phyloP scores from a whole-genome alignment of 1,284 basidiomycete species.

The Wallemia mellicola region DNA sequence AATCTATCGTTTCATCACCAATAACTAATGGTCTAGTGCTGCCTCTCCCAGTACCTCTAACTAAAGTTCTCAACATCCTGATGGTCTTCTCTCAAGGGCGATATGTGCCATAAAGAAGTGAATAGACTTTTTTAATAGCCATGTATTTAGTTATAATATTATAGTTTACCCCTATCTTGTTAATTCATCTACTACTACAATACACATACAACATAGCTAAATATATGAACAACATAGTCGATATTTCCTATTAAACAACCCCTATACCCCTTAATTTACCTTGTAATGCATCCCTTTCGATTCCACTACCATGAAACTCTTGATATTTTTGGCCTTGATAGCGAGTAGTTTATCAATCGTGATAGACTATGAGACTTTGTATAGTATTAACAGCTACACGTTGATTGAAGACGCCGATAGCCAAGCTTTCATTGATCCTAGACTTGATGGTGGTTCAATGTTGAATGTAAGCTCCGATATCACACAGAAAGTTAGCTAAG shows the following conservation, averaged over 20 bases:
- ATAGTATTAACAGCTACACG: neutral
- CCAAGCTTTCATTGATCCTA: neutral
- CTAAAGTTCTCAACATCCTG: neutral
- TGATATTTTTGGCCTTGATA: neutral
- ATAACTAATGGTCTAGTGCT: neutral
- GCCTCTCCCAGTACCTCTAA: neutral
- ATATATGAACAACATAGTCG: too few species aligned
- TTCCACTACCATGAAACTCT: neutral
- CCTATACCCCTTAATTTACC: too few species aligned
- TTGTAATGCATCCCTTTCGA: neutral
- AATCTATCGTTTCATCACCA: neutral
- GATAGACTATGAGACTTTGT: neutral
- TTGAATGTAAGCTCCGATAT: neutral
- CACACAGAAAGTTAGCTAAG: neutral
- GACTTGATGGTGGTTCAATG: neutral
- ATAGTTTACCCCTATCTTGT: too few species aligned
- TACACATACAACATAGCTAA: too few species aligned
- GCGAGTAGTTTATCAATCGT: neutral
- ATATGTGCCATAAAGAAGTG: too few species aligned
- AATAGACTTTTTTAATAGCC: too few species aligned
- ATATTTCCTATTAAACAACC: too few species aligned
- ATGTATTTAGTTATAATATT: too few species aligned
- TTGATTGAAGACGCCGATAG: neutral
- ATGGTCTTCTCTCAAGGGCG: neutral
- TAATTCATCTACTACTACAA: too few species aligned